These are phyloP conservation scores for Cardamine chenopodiifolia DNA, from an alignment of 345 rosid species.

Conservation along the genomic window DNA sequence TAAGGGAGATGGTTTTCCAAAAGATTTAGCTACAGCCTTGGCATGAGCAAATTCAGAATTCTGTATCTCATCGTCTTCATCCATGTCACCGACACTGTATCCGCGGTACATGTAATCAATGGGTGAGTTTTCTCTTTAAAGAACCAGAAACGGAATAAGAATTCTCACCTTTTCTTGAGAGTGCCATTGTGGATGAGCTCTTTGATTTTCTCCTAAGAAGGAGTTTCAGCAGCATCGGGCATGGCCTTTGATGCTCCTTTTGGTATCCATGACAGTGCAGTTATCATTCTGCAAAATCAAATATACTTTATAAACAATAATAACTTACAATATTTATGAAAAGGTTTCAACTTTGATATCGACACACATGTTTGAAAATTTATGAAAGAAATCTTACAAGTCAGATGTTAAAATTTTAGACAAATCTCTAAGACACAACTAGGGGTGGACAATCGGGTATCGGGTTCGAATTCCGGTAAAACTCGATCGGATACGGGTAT, in stretches of 20 bases:
- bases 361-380: too few relatives aligned
- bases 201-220: conserved; percentile 69
- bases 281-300: conserved; percentile 53
- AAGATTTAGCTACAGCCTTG: conserved; percentile 61
- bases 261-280: conserved; percentile 77
- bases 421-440: too few relatives aligned
- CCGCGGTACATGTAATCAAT: not conserved
- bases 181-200: conserved; percentile 55
- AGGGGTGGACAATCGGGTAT: too few relatives aligned
- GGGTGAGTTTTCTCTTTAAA: not conserved
- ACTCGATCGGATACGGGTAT: too few relatives aligned
- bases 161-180: conserved; percentile 47
- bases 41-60: conserved; percentile 55
- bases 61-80: conserved; percentile 41
- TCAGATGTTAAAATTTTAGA: too few relatives aligned
- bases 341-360: not conserved
- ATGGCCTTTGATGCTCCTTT: conserved; percentile 66
- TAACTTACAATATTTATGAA: not conserved
- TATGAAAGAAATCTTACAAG: not conserved
- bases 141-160: not conserved
- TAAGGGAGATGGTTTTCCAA: conserved; percentile 53
- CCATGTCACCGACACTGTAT: conserved; percentile 44
- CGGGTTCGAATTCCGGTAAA: too few relatives aligned
- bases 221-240: conserved; percentile 64
- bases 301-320: too few relatives aligned